Conservation (phyloP, 208 protist genomes). For the Trypanosoma caninum region DNA sequence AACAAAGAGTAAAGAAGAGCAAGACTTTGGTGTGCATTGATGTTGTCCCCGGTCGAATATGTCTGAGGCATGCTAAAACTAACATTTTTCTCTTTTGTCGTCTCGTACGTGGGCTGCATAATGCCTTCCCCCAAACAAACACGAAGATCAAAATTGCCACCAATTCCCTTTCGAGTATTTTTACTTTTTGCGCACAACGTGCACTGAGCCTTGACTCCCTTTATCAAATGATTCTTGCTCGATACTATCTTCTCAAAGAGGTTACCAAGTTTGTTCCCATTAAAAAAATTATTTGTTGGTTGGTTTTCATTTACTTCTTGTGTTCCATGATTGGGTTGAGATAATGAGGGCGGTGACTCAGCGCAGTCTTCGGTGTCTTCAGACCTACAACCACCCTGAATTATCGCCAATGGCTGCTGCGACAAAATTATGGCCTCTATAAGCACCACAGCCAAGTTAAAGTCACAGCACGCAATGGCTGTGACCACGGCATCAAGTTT, state of each 20-base stretch:
- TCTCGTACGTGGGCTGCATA: neutral
- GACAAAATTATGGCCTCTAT: constrained; percentile 3
- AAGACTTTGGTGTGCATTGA: constrained; percentile 2
- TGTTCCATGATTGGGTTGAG: neutral
- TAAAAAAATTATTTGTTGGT: neutral
- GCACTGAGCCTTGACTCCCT: no score
- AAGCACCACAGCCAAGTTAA: constrained; percentile 1
- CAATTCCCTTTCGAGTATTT: no score
- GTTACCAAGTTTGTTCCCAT: no score
- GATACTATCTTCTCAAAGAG: no score
- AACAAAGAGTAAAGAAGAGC: constrained; percentile 15
- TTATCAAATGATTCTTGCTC: no score
- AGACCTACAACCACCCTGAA: no score
- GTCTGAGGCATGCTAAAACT: neutral
- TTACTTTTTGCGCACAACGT: no score
- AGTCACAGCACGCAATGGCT: constrained; percentile 12
- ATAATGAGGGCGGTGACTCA: neutral
- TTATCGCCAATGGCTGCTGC: neutral
- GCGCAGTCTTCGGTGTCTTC: neutral
- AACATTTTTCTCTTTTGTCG: neutral
- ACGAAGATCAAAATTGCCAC: no score
- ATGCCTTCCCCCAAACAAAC: no score
- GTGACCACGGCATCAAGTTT: constrained; percentile 5
- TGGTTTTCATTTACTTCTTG: neutral
- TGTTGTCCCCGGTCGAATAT: neutral